phyloP scores from a whole-genome alignment of 169 alveolate genomes.

The Cyclospora cayetanensis region DNA sequence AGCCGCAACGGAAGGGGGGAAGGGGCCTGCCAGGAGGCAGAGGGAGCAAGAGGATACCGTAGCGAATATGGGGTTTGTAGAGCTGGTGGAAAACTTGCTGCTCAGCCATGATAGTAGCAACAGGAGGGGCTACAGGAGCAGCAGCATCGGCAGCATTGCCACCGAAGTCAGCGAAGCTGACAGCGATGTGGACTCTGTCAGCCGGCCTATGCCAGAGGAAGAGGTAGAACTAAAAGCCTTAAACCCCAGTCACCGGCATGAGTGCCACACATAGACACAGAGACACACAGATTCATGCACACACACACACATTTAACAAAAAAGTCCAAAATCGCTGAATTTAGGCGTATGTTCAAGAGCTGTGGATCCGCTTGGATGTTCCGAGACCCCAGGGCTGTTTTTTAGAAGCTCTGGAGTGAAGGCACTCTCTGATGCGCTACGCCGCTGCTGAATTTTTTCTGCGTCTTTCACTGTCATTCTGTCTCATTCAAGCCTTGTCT shows the following conservation, averaged over 20 bases:
- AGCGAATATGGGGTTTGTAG: constrained; percentile 54
- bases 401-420: too few species aligned
- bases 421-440: too few species aligned
- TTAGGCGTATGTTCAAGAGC: too few species aligned
- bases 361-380: too few species aligned
- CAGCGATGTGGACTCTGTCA: constrained; percentile 32
- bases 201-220: background rate
- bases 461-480: too few species aligned
- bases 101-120: constrained; percentile 51
- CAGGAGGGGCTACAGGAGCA: constrained; percentile 39
- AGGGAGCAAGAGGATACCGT: constrained; percentile 22
- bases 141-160: constrained; percentile 33
- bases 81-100: constrained; percentile 33
- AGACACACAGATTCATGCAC: too few species aligned
- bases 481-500: too few species aligned
- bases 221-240: background rate
- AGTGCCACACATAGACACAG: too few species aligned
- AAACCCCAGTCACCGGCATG: background rate
- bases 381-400: too few species aligned
- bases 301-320: too few species aligned
- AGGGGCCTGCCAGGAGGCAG: constrained; percentile 18
- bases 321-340: too few species aligned
- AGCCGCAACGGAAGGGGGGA: constrained; percentile 12
- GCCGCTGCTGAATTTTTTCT: too few species aligned
- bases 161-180: constrained; percentile 44